Percentiles rank a stretch among this genome's conserved stretches.
Conservation (phyloP, 129 eudicot species). For the Artemisia tridentata region DNA sequence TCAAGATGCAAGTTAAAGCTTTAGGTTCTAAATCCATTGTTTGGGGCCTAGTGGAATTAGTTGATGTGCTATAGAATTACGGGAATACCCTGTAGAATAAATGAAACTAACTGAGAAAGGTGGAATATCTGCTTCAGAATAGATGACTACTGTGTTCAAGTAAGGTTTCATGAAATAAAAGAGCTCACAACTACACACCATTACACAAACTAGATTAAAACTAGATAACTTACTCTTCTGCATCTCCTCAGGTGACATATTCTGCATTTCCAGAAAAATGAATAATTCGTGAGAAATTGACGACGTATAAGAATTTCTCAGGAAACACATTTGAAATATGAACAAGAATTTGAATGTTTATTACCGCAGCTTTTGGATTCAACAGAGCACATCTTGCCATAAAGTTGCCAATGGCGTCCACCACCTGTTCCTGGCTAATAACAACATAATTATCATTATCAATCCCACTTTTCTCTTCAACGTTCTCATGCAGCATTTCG, state of each 20-base stretch:
- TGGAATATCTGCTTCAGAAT: background rate
- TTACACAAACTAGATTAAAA: slow-evolving; percentile 7
- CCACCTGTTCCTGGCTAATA: slow-evolving; percentile 80
- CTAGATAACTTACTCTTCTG: slow-evolving; percentile 60
- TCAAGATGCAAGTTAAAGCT: slow-evolving; percentile 8
- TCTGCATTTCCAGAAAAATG: slow-evolving; percentile 49
- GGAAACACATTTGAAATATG: background rate
- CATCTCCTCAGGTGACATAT: slow-evolving; percentile 72
- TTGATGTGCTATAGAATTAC: background rate
- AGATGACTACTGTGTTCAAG: background rate
- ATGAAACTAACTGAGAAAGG: background rate
- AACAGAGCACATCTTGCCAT: slow-evolving; percentile 84
- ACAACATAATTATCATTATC: slow-evolving; percentile 80
- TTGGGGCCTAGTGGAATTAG: background rate
- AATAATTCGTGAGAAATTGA: slow-evolving; percentile 15
- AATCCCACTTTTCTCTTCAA: slow-evolving; percentile 77
- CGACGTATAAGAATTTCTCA: background rate
- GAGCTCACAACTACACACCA: slow-evolving; percentile 4
- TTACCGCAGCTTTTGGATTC: slow-evolving; percentile 79
- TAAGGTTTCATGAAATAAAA: slow-evolving; percentile 5
- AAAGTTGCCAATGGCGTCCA: slow-evolving; percentile 84
- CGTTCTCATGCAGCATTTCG: slow-evolving; percentile 56
- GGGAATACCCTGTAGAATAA: background rate
- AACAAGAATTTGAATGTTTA: background rate
- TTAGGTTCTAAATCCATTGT: slow-evolving; percentile 1